Evolutionary conservation across 306 rosid species (phyloP).

Genomic region (Pyrus betulifolia): DNA sequence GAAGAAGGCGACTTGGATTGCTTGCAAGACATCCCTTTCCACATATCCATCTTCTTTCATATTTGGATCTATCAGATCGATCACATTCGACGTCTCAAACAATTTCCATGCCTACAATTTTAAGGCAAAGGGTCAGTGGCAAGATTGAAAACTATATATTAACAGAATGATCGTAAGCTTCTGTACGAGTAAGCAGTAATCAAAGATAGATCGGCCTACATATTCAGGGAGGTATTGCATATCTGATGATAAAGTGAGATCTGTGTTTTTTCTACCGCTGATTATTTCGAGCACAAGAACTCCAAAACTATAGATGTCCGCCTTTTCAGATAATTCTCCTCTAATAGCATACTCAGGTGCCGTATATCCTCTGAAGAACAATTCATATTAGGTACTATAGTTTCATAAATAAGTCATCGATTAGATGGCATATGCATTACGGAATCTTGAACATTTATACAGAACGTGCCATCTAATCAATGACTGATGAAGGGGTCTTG

Average conservation of each 20-base stretch:
- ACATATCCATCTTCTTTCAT: slow-evolving; percentile 40
- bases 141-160: no score
- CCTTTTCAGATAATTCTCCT: slow-evolving; percentile 85
- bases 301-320: slow-evolving; percentile 88
- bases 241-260: slow-evolving; percentile 60
- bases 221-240: slow-evolving; percentile 91
- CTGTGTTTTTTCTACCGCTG: slow-evolving; percentile 71
- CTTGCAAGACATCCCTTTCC: slow-evolving; percentile 57
- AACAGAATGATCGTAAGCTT: neutral
- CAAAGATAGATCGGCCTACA: slow-evolving; percentile 15
- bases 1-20: slow-evolving; percentile 60
- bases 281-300: slow-evolving; percentile 87
- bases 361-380: slow-evolving; percentile 60
- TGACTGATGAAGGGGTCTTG: neutral
- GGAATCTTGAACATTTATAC: neutral
- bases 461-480: neutral
- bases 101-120: slow-evolving; percentile 66
- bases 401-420: neutral
- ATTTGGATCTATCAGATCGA: slow-evolving; percentile 55
- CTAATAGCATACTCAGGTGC: slow-evolving; percentile 94
- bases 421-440: neutral
- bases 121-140: neutral
- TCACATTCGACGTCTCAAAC: slow-evolving; percentile 42
- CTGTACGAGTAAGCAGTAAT: neutral
- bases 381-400: neutral